These are phyloP conservation scores for Hirschfeldia incana DNA, from an alignment of 345 rosid genomes.

Conservation along the genomic window DNA sequence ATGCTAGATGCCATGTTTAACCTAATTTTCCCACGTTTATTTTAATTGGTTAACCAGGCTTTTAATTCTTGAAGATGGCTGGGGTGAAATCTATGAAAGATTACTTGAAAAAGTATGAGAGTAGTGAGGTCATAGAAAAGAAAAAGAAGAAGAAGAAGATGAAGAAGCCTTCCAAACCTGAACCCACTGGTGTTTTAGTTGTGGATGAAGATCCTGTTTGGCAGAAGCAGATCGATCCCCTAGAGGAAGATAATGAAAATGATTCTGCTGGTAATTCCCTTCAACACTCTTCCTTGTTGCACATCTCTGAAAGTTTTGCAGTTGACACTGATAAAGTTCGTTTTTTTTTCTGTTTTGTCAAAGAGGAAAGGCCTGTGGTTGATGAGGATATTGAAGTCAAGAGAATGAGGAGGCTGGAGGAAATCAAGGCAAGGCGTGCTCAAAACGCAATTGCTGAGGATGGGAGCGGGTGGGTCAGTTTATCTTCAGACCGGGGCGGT, in stretches of 20 bases:
- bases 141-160: conserved; percentile 65
- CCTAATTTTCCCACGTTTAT: background rate
- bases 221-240: conserved; percentile 70
- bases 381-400: conserved; percentile 90
- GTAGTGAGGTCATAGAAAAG: conserved; percentile 47
- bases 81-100: conserved; percentile 62
- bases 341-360: conserved; percentile 31
- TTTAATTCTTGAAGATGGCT: conserved; percentile 34
- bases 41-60: background rate
- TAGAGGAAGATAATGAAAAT: conserved; percentile 57
- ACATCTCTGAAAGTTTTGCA: background rate
- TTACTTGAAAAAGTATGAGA: conserved; percentile 72
- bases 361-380: conserved; percentile 80
- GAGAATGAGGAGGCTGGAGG: conserved; percentile 81
- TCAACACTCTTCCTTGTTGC: background rate
- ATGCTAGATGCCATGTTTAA: conserved; percentile 5
- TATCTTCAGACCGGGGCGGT: conserved; percentile 43
- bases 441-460: conserved; percentile 78
- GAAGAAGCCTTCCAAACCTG: conserved; percentile 49
- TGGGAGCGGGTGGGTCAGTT: conserved; percentile 91
- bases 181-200: conserved; percentile 56
- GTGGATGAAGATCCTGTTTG: conserved; percentile 93
- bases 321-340: conserved; percentile 9
- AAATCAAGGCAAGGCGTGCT: conserved; percentile 57
- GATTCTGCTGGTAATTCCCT: conserved; percentile 65